Conservation (phyloP, 2,329 filamentous ascomycete genomes). For the Colletotrichum sp. region DNA sequence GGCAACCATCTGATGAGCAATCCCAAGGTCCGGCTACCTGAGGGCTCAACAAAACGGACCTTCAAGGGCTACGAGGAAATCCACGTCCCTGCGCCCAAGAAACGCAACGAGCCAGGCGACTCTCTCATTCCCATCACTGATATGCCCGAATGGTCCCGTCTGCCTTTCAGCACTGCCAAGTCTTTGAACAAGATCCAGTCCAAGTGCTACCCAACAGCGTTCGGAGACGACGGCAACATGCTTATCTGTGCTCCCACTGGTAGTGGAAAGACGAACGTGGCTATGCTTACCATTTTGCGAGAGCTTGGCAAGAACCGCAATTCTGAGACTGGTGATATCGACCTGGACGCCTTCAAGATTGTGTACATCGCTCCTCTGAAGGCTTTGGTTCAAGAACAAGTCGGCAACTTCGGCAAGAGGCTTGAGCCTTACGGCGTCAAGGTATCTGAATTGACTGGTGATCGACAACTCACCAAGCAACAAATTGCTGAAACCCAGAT, state of each 20-base stretch:
- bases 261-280: constrained; percentile 97
- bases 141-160: constrained; percentile 89
- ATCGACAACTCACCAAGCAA: constrained; percentile 97
- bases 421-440: constrained; percentile 89
- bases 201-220: constrained; percentile 88
- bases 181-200: constrained; percentile 96
- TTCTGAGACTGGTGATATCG: constrained; percentile 87
- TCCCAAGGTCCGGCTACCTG: constrained; percentile 88
- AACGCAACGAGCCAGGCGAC: constrained; percentile 81
- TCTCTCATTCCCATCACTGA: constrained; percentile 83
- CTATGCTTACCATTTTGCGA: constrained; percentile 94
- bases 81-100: constrained; percentile 92
- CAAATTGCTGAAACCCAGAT: constrained; percentile 98
- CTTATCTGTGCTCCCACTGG: constrained; percentile 96
- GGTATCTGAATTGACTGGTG: constrained; percentile 95
- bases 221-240: constrained; percentile 95
- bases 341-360: constrained; percentile 97
- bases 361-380: constrained; percentile 97
- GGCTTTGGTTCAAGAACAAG: constrained; percentile 95
- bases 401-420: constrained; percentile 94
- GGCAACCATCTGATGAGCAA: constrained; percentile 99
- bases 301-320: constrained; percentile 97
- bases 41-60: constrained; percentile 91
- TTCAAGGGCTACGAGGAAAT: constrained; percentile 99
- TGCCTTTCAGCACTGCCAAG: constrained; percentile 84